Base-by-base conservation (phyloP, 768 basidiomycete species). In the Termitomyces sp. region DNA sequence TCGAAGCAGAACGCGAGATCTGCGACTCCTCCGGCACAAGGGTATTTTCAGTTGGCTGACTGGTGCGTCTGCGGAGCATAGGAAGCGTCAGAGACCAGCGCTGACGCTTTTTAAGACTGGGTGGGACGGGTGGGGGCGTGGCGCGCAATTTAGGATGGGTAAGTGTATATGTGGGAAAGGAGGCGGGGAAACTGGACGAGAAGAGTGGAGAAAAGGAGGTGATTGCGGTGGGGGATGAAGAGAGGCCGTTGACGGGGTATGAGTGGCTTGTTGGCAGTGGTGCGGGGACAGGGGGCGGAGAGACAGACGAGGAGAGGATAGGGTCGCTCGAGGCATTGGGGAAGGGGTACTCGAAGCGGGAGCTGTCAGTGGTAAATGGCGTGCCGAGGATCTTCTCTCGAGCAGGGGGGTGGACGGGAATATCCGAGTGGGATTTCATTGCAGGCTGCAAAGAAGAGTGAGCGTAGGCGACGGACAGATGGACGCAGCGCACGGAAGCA, bases 291-390 rank as follows among this genome's bases (percentile, higher is more conserved):
- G 53, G 55, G 26, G 55, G 54, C 13, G 65, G 61, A 36, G 62
- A 47, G 16, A 61, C 61, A n/a, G 52, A 53, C 1, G 65, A 58
- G 10, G 54, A 46, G 26, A 63, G 49, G 38, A 57, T 50, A 47
- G 58, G 36, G 50, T 50, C 48, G 20, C 36, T 50, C 0, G 53
- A 30, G 28, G 18, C 28, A 18, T 53, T 61, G 3, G 64, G 67
- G 60, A 74, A 73, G 8, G 74, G 73, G 59, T 72, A 73, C 48
- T 74, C 70, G 63, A 70, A 74, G 16, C 64, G 70, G 13, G 69
- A 49, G 35, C 41, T 43, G 41, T 68, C 65, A 1, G 68, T 69
- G 30, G 70, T 67, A 51, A 74, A 75, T 20, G 74, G 74, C 1
- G 74, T 74, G 26, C 73, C 73, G 23, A 75, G 46, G 47, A 74